Percentiles rank a stretch among this genome's conserved stretches.
Evolutionary conservation across 441 rosid genomes (phyloP).

Genomic region (Mallotus repandus): DNA sequence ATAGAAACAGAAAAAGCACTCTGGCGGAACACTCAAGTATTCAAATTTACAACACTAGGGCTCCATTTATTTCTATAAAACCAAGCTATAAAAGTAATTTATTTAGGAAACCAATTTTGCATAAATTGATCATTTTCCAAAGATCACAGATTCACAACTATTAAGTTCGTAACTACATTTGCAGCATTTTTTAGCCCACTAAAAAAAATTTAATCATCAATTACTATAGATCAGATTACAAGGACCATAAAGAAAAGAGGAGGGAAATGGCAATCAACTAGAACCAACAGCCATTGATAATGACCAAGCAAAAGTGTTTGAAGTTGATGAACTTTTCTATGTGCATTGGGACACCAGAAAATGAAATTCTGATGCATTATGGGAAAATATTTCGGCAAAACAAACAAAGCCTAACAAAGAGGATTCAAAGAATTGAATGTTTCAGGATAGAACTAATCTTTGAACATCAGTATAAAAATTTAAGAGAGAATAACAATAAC

Average conservation of each 20-base stretch:
- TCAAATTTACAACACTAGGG: not conserved
- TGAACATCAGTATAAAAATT: not conserved
- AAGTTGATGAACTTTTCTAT: not conserved
- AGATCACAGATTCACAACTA: not conserved
- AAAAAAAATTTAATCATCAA: too few species aligned
- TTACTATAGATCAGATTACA: too few species aligned
- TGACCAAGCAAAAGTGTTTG: not conserved
- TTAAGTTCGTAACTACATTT: too few species aligned
- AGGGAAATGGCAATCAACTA: too few species aligned
- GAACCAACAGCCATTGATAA: too few species aligned
- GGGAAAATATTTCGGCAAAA: not conserved
- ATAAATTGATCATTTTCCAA: not conserved
- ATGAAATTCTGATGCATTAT: not conserved
- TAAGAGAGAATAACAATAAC: not conserved
- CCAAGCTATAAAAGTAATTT: not conserved
- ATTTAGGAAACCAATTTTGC: not conserved
- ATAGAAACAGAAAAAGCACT: too few species aligned
- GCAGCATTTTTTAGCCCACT: not conserved
- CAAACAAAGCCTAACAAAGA: not conserved
- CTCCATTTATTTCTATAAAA: not conserved
- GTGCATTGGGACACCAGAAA: not conserved
- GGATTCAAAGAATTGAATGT: not conserved
- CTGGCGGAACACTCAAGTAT: not conserved
- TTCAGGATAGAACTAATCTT: not conserved
- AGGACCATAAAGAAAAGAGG: too few species aligned